These are phyloP conservation scores for Silybum marianum DNA, from an alignment of 129 eudicot species.

Conservation along the genomic window DNA sequence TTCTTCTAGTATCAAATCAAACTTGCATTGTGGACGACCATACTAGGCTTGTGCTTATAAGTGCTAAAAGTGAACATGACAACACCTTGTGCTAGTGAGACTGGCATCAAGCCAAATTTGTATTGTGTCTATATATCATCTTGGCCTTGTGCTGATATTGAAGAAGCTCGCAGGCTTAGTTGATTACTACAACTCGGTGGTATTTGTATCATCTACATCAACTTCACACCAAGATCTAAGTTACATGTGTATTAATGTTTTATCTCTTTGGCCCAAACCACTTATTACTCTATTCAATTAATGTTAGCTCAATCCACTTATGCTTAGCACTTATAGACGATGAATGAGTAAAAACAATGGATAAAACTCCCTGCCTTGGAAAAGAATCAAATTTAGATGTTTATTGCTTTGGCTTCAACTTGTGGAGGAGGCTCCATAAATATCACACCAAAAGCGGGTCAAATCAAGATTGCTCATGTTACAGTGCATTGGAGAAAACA, in stretches of 20 bases:
- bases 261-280: neutral
- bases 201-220: too few species aligned
- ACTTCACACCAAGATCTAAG: neutral
- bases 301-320: neutral
- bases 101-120: neutral
- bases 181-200: neutral
- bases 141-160: neutral
- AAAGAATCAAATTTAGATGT: neutral
- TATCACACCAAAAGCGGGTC: neutral
- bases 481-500: neutral
- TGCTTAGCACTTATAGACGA: neutral
- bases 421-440: neutral
- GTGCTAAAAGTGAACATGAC: neutral
- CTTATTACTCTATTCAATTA: neutral
- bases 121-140: neutral
- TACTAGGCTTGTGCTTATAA: neutral
- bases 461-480: slow-evolving; percentile 1
- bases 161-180: neutral
- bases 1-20: neutral
- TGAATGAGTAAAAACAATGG: neutral
- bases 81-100: neutral
- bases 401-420: neutral
- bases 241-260: neutral
- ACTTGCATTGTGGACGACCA: neutral
- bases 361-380: neutral